A percentile compares a stretch with the other conserved stretches of the same genome.
Conservation (phyloP, 164 flowering plant species). For the Magnolia changhungtana region DNA sequence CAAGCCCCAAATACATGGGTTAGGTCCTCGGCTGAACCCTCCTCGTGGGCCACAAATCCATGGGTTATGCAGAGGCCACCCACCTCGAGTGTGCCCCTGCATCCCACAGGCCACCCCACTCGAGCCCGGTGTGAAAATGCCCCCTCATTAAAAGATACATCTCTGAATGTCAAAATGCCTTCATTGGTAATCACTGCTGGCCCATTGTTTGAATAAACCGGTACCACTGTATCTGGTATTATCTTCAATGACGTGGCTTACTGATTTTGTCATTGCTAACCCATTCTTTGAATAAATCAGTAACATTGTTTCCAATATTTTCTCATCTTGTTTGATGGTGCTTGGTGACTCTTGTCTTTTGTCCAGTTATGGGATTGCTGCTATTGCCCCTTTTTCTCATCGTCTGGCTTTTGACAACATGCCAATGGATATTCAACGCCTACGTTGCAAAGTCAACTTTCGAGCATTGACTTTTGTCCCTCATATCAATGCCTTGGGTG, state of each 20-base stretch:
- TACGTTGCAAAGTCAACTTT: constrained; percentile 95
- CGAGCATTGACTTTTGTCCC: constrained; percentile 84
- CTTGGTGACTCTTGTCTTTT: background rate
- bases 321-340: background rate
- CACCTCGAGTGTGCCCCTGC: too few species aligned
- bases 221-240: background rate
- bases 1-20: too few species aligned
- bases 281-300: background rate
- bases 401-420: constrained; percentile 87
- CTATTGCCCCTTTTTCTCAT: constrained; percentile 96
- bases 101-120: too few species aligned
- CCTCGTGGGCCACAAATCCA: too few species aligned
- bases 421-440: constrained; percentile 75
- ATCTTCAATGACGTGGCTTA: too few species aligned
- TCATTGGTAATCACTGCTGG: too few species aligned
- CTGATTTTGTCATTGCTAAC: too few species aligned
- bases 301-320: background rate
- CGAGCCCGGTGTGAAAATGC: too few species aligned
- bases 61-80: too few species aligned
- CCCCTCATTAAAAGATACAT: too few species aligned
- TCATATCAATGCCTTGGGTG: constrained; percentile 77
- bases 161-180: too few species aligned
- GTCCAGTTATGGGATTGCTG: constrained; percentile 90
- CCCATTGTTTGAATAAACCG: background rate
- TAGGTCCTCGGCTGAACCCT: too few species aligned